Base-by-base conservation (phyloP, 768 basidiomycete species). In the Suillus occidentalis region DNA sequence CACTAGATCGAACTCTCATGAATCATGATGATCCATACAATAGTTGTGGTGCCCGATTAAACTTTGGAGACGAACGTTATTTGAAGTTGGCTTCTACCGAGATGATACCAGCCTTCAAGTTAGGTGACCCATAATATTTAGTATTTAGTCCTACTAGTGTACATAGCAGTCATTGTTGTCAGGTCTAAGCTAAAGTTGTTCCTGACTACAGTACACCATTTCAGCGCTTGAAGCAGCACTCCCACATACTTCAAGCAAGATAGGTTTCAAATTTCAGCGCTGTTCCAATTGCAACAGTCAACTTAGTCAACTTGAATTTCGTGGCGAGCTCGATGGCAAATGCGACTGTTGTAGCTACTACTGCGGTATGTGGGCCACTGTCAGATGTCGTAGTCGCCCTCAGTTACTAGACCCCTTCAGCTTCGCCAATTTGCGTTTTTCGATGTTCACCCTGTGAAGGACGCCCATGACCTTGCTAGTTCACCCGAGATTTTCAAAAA, bases 391-490 rank as follows among this genome's bases (percentile, higher is more conserved):
- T 50, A 37, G 37, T 25, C 16, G 14, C 61, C 63, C 62, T 58
- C 52, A 22, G 12, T 58, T 18, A 63, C 25, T 75, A 58, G 74
- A 56, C 14, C n/a, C 18, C 34, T 0, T 62, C 63, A 96, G 92
- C 94, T 91, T 87, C 85, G 91, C 59, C 92, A 95, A 72, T 97
- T 97, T 79, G 82, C 88, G 4, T 97, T 97, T 86, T 98, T 97
- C 72, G 89, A 95, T 68, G 81, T 84, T 14, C 83, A 86, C 5
- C 84, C 87, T 13, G 87, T 95, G 67, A 93, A 88, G 74, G 94
- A 94, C 70, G 80, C 83, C 3, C 87, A 95, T 70, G 91, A 97
- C 72, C 80, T 92, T 16, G 84, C 86, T 2, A 86, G 84, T 64
- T 77, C 88, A 0, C 94, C 94, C 0, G 89, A 92, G 62, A 83